phyloP scores from a whole-genome alignment of 208 protist genomes.

The Leishmania major region DNA sequence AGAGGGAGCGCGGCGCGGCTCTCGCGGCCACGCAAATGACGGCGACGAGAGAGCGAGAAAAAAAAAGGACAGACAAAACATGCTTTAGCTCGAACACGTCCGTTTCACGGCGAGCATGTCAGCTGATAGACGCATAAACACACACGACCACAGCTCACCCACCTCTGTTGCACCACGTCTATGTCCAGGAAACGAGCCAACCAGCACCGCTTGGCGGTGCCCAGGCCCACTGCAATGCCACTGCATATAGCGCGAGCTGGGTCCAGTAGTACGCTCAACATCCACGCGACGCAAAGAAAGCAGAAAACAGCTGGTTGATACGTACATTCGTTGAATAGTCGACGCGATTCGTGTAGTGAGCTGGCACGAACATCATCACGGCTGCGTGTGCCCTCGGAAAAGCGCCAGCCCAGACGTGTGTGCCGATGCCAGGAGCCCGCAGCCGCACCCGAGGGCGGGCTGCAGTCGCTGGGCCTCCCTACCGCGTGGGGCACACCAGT shows the following conservation, averaged over 20 bases:
- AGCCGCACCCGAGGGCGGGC: neutral
- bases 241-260: neutral
- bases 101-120: neutral
- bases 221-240: neutral
- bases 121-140: neutral
- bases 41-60: too few species aligned
- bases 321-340: neutral
- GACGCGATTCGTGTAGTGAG: neutral
- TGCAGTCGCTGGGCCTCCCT: neutral
- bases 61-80: neutral
- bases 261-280: neutral
- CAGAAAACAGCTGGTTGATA: neutral
- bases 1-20: neutral
- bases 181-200: neutral
- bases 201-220: neutral
- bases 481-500: neutral
- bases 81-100: neutral
- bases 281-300: neutral
- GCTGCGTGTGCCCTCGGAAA: neutral
- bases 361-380: neutral
- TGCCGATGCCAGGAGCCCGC: neutral
- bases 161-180: neutral
- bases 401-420: neutral
- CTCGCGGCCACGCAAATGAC: neutral
- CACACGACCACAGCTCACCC: neutral